phyloP scores from a whole-genome alignment of 176 grass and related monocot genomes.

The Pontederia crassipes region DNA sequence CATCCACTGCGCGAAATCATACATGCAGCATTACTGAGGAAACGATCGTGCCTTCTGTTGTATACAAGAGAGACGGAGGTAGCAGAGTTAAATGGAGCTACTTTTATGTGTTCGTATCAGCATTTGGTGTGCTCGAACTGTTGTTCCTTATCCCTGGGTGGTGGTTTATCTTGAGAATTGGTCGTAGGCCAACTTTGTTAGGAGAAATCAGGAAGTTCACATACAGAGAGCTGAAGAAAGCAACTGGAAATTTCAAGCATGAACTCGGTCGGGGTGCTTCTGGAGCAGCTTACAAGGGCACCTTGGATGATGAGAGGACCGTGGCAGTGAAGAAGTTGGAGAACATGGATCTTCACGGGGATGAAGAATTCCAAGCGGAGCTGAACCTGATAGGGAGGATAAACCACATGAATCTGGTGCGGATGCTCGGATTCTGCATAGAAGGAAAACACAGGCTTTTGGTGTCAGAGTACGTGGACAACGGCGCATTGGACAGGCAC shows the following conservation, averaged over 20 bases:
- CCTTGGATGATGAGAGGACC: slow-evolving; percentile 17
- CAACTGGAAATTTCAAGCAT: slow-evolving; percentile 33
- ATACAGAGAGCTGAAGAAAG: slow-evolving; percentile 35
- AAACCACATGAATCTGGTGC: slow-evolving; percentile 50
- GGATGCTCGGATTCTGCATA: slow-evolving; percentile 42
- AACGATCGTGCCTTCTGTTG: no score
- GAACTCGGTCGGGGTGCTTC: slow-evolving; percentile 36
- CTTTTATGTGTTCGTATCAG: no score
- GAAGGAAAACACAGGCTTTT: slow-evolving; percentile 29
- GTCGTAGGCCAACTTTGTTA: not conserved
- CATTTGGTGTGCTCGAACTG: no score
- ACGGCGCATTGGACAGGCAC: slow-evolving; percentile 25
- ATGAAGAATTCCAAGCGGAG: slow-evolving; percentile 44
- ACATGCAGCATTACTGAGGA: no score
- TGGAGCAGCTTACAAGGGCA: slow-evolving; percentile 39
- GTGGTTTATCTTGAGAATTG: no score
- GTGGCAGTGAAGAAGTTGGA: slow-evolving; percentile 39
- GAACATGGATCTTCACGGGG: slow-evolving; percentile 23
- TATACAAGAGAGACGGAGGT: no score
- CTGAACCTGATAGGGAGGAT: slow-evolving; percentile 41
- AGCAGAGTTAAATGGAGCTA: no score
- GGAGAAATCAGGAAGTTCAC: slow-evolving; percentile 37
- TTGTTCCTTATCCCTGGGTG: no score
- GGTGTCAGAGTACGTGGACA: slow-evolving; percentile 35
- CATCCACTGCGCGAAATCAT: no score